Conservation (phyloP, 768 basidiomycete genomes). For the Mycena filopes region DNA sequence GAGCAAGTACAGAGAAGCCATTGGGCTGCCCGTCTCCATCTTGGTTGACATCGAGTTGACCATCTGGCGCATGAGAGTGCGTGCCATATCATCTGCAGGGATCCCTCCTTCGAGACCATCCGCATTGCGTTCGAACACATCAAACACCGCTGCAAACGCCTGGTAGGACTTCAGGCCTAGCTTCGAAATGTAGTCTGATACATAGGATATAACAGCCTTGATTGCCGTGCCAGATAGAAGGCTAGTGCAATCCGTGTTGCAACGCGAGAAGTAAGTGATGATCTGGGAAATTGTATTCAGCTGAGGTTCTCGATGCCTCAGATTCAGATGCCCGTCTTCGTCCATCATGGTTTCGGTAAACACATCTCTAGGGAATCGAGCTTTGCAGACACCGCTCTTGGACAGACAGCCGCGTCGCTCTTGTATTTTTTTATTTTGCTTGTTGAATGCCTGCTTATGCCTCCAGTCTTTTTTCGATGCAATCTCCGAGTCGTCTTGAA, state of each 20-base stretch:
- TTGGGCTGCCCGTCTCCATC: no score
- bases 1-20: neutral
- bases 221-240: neutral
- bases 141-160: neutral
- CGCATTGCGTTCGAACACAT: constrained; percentile 26
- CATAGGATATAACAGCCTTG: neutral
- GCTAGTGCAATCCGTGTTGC: neutral
- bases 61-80: neutral
- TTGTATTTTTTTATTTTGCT: constrained; percentile 5
- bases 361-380: constrained; percentile 34
- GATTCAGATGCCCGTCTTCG: neutral
- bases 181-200: neutral
- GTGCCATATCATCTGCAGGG: neutral
- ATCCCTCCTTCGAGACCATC: neutral
- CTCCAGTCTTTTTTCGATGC: constrained; percentile 2
- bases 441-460: neutral
- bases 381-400: constrained; percentile 33
- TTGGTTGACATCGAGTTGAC: neutral
- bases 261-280: neutral
- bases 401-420: constrained; percentile 15
- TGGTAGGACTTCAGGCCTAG: neutral
- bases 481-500: neutral
- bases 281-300: neutral
- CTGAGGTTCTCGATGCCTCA: neutral
- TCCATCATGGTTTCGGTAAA: neutral